A percentile compares a stretch with the other conserved stretches of the same genome.
Evolutionary conservation across 2,329 filamentous ascomycete species (phyloP).

Genomic region (Penicillium griseofulvum): DNA sequence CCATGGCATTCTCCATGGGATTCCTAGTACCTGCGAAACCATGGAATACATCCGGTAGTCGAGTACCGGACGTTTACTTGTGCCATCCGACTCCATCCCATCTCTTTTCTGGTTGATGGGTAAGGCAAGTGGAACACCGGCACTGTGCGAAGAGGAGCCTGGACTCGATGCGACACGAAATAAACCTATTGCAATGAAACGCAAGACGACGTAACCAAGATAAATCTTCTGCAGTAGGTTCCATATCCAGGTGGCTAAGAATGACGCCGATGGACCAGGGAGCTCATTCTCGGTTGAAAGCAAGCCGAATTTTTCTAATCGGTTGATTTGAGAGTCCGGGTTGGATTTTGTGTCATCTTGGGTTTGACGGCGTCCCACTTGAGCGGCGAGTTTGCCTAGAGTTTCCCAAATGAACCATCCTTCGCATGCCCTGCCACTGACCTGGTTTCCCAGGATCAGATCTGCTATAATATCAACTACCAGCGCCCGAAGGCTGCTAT

Average conservation of each 20-base stretch:
- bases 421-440: conserved; percentile 78
- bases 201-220: conserved; percentile 59
- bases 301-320: conserved; percentile 58
- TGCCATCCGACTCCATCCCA: conserved; percentile 28
- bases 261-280: conserved; percentile 31
- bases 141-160: conserved; percentile 31
- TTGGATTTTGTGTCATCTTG: conserved; percentile 4
- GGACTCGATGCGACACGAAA: conserved; percentile 67
- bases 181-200: conserved; percentile 63
- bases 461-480: conserved; percentile 87
- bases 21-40: conserved; percentile 67
- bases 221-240: conserved; percentile 52
- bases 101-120: conserved; percentile 28
- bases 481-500: conserved; percentile 76
- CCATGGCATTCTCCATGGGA: conserved; percentile 87
- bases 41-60: conserved; percentile 76
- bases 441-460: conserved; percentile 78
- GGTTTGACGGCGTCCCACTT: conserved; percentile 34
- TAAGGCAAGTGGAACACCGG: conserved; percentile 27
- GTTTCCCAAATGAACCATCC: conserved; percentile 87
- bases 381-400: conserved; percentile 67
- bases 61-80: conserved; percentile 61
- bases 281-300: conserved; percentile 42
- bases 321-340: conserved; percentile 34
- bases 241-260: conserved; percentile 48